These are phyloP conservation scores for Aotearoamyces nothofagi DNA, from an alignment of 2,329 filamentous ascomycete genomes.

Conservation along the genomic window DNA sequence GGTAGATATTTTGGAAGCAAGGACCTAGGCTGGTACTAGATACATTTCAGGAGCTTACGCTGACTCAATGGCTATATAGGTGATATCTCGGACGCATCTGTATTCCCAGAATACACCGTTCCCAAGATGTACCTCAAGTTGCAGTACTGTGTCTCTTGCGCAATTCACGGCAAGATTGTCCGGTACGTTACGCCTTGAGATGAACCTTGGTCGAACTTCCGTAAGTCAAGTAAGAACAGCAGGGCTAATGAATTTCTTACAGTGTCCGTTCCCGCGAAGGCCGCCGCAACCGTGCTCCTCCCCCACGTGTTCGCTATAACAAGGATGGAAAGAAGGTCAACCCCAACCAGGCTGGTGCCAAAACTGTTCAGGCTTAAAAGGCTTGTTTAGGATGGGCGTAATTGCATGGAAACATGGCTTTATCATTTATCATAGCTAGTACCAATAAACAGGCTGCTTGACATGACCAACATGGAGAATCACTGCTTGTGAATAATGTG, in stretches of 20 bases:
- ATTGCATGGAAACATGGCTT: background rate
- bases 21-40: constrained; percentile 7
- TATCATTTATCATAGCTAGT: constrained; percentile 1
- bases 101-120: constrained; percentile 98
- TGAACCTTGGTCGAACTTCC: constrained; percentile 43
- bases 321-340: constrained; percentile 99
- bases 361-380: constrained; percentile 6
- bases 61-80: constrained; percentile 35
- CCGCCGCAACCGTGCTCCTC: constrained; percentile 96
- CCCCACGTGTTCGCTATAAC: constrained; percentile 97
- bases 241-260: constrained; percentile 16
- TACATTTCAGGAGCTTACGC: constrained; percentile 2
- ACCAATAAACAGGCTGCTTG: constrained; percentile 1
- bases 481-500: too few species aligned
- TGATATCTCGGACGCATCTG: constrained; percentile 99
- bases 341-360: constrained; percentile 45
- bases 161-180: constrained; percentile 99
- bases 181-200: constrained; percentile 63
- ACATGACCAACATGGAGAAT: background rate
- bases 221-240: constrained; percentile 25
- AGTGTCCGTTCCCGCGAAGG: constrained; percentile 96
- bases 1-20: too few species aligned
- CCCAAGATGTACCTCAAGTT: constrained; percentile 99
- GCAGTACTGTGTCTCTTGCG: constrained; percentile 99
- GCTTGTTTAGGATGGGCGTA: constrained; percentile 18